Percentiles rank a stretch among this genome's conserved stretches.
Conservation (phyloP, 2,329 filamentous ascomycete genomes). For the Fusarium graminum region DNA sequence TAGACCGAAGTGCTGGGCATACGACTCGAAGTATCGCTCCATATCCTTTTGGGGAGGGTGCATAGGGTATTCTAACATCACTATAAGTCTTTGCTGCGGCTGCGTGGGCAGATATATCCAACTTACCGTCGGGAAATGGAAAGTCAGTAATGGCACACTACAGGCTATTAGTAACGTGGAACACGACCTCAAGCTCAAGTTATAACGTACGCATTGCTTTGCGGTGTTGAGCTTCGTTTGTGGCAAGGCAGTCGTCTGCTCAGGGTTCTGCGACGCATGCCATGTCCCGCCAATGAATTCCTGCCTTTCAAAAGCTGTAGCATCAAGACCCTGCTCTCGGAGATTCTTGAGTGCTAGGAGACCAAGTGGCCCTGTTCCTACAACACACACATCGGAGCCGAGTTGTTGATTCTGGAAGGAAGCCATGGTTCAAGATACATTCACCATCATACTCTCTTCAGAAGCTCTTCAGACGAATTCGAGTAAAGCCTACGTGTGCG, state of each 20-base stretch:
- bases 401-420: slow-evolving; percentile 23
- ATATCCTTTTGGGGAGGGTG: slow-evolving; percentile 49
- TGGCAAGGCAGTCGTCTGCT: slow-evolving; percentile 55
- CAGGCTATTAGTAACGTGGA: slow-evolving; percentile 10
- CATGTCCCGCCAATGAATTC: slow-evolving; percentile 59
- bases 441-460: background rate
- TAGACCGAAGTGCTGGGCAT: slow-evolving; percentile 51
- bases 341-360: slow-evolving; percentile 59
- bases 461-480: background rate
- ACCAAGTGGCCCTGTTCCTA: slow-evolving; percentile 53
- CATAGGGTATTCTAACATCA: slow-evolving; percentile 34
- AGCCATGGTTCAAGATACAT: slow-evolving; percentile 27
- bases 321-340: slow-evolving; percentile 59
- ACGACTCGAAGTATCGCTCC: slow-evolving; percentile 52
- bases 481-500: background rate
- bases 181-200: no score
- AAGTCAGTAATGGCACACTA: slow-evolving; percentile 53
- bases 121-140: slow-evolving; percentile 50
- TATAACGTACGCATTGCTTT: slow-evolving; percentile 47
- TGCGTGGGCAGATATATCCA: background rate
- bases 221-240: slow-evolving; percentile 51
- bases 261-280: slow-evolving; percentile 53
- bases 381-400: slow-evolving; percentile 48
- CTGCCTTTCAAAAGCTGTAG: slow-evolving; percentile 58
- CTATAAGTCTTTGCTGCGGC: slow-evolving; percentile 3